Percentiles rank a stretch among this genome's conserved stretches.
Evolutionary conservation across 176 grass and related monocot genomes (phyloP).

Genomic region (Bonia amplexicaulis): DNA sequence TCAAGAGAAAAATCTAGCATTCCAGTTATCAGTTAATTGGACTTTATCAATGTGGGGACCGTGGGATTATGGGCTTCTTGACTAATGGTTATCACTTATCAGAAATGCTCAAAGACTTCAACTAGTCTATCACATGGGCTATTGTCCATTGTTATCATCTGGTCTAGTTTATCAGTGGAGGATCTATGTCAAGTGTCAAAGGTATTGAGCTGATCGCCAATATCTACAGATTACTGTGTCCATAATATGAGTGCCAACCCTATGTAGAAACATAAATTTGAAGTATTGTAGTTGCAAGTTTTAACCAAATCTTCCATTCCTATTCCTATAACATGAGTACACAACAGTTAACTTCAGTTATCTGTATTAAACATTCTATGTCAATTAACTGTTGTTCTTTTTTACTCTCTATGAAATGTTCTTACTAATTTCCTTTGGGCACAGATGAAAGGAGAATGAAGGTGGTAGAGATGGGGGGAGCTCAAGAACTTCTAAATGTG

Average conservation of each 20-base stretch:
- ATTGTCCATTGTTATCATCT: constrained; percentile 1
- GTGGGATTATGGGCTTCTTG: constrained; percentile 8
- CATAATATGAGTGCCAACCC: not conserved
- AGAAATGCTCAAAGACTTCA: not conserved
- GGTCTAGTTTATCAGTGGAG: not conserved
- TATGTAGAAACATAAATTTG: not conserved
- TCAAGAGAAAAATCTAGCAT: not conserved
- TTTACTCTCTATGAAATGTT: constrained; percentile 5
- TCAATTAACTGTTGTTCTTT: not conserved
- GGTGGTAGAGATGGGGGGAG: constrained; percentile 85
- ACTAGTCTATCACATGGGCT: not conserved
- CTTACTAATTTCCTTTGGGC: not conserved
- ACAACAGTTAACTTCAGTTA: not conserved
- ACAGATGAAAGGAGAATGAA: constrained; percentile 92
- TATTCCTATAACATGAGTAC: not conserved
- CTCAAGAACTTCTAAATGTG: constrained; percentile 77
- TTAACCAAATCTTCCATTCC: not conserved
- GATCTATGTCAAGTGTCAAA: not conserved
- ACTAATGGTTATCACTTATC: constrained; percentile 8
- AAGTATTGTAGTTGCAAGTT: not conserved
- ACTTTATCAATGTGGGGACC: not conserved
- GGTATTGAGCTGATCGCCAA: not conserved
- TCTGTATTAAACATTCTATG: not conserved
- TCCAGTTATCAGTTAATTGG: not conserved
- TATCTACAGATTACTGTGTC: not conserved